phyloP scores from a whole-genome alignment of 495 filamentous ascomycete species.

The Lentithecium fluviatile region DNA sequence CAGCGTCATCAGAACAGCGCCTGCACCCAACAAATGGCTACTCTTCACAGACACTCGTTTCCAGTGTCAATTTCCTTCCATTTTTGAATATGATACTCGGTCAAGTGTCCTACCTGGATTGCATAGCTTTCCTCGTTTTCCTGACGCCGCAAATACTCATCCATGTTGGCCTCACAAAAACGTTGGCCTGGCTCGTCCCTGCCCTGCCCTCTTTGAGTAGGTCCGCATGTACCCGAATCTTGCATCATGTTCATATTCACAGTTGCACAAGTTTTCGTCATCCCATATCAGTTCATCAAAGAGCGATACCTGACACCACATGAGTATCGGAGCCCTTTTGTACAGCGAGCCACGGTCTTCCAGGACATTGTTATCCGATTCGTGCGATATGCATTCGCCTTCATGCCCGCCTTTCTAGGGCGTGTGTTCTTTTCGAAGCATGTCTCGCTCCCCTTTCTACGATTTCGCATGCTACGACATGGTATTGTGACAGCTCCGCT shows the following conservation, averaged over 20 bases:
- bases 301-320: slow-evolving; percentile 55
- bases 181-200: slow-evolving; percentile 54
- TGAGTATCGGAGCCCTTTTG: slow-evolving; percentile 56
- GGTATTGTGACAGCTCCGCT: slow-evolving; percentile 61
- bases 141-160: slow-evolving; percentile 64
- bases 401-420: slow-evolving; percentile 63
- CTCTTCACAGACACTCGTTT: background rate
- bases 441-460: slow-evolving; percentile 68
- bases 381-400: slow-evolving; percentile 72
- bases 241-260: slow-evolving; percentile 25
- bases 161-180: slow-evolving; percentile 56
- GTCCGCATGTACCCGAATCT: background rate
- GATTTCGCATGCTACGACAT: slow-evolving; percentile 70
- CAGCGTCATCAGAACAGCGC: too few species aligned
- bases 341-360: slow-evolving; percentile 64
- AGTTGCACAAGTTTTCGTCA: slow-evolving; percentile 50
- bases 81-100: slow-evolving; percentile 57
- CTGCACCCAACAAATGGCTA: background rate
- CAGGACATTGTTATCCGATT: slow-evolving; percentile 72
- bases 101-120: slow-evolving; percentile 69
- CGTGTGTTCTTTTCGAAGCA: slow-evolving; percentile 72
- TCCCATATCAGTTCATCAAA: slow-evolving; percentile 57
- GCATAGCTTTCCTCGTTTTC: slow-evolving; percentile 64
- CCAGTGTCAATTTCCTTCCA: background rate
- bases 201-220: slow-evolving; percentile 73